Conservation (phyloP, 305 asterid genomes). For the Fraxinus paxiana region DNA sequence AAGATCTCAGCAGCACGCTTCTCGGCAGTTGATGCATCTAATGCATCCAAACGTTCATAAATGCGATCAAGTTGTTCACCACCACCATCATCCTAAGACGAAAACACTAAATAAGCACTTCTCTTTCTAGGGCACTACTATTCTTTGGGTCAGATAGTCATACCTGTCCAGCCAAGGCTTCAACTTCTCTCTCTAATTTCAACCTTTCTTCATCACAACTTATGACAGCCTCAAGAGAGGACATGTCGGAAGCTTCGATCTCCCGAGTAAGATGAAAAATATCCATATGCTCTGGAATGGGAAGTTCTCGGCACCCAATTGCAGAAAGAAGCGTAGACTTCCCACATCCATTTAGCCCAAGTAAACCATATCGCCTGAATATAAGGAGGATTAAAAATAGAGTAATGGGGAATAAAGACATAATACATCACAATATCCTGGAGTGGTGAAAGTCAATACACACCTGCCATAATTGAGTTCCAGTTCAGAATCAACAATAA, state of each 20-base stretch:
- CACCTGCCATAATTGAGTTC: slow-evolving; percentile 97
- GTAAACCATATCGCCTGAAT: slow-evolving; percentile 90
- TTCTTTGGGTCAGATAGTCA: neutral
- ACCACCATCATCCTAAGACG: slow-evolving; percentile 79
- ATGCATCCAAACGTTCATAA: slow-evolving; percentile 83
- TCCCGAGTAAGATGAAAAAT: slow-evolving; percentile 79
- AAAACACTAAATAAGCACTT: slow-evolving; percentile 2
- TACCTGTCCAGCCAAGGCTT: slow-evolving; percentile 71
- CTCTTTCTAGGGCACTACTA: neutral
- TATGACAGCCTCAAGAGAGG: slow-evolving; percentile 89
- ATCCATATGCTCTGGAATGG: slow-evolving; percentile 98
- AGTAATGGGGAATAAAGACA: neutral
- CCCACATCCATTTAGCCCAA: slow-evolving; percentile 95
- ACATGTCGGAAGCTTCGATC: slow-evolving; percentile 96
- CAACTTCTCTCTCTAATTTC: slow-evolving; percentile 75
- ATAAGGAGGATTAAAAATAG: neutral
- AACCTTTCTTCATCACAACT: slow-evolving; percentile 92
- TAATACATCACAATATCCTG: neutral
- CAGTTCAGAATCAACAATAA: slow-evolving; percentile 82
- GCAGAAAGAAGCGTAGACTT: slow-evolving; percentile 91
- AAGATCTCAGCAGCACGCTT: slow-evolving; percentile 96
- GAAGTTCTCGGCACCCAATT: slow-evolving; percentile 85
- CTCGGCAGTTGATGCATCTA: slow-evolving; percentile 94
- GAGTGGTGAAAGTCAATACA: slow-evolving; percentile 4
- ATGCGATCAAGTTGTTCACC: slow-evolving; percentile 84